Conservation (phyloP, 2,329 filamentous ascomycete genomes). For the Alternaria conjuncta region DNA sequence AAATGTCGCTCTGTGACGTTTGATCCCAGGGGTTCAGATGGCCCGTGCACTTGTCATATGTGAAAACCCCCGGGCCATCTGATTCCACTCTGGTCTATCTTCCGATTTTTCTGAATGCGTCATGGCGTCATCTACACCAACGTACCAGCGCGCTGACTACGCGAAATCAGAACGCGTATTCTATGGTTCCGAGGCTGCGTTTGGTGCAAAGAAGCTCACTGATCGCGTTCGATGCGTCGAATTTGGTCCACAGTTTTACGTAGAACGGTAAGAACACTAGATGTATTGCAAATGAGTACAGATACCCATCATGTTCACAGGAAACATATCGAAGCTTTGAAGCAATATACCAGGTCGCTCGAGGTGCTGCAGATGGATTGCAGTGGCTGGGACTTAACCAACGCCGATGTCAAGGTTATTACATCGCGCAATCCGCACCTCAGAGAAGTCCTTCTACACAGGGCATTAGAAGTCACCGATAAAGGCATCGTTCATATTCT, state of each 20-base stretch:
- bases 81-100: background rate
- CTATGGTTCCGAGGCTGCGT: background rate
- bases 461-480: background rate
- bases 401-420: background rate
- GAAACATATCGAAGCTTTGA: background rate
- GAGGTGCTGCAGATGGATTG: background rate
- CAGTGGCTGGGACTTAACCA: background rate
- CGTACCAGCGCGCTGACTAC: background rate
- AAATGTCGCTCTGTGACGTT: background rate
- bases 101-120: background rate
- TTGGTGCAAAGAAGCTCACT: background rate
- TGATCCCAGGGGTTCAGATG: background rate
- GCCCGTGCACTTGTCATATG: background rate
- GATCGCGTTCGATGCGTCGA: background rate
- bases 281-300: background rate
- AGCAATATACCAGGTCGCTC: background rate
- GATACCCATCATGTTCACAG: background rate
- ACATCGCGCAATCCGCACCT: background rate
- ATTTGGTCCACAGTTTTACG: background rate
- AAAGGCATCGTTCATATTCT: background rate
- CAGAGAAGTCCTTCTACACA: background rate
- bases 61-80: background rate
- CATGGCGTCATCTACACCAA: background rate
- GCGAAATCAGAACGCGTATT: background rate
- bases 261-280: background rate